Evolutionary conservation across 257 asterid genomes (phyloP).

Genomic region (Jasminum sambac): DNA sequence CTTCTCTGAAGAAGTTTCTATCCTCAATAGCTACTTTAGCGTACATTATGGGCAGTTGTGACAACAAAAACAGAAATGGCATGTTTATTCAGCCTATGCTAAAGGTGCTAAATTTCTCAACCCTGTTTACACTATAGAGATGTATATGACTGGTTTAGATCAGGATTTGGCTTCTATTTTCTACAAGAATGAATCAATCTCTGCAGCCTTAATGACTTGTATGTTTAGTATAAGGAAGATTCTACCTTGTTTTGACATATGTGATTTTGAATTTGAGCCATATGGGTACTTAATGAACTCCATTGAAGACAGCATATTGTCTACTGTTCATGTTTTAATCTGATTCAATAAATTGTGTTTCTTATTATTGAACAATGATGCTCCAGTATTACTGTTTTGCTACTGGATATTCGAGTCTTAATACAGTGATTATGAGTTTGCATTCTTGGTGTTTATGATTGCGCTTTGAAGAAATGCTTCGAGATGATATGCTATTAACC

Average conservation of each 20-base stretch:
- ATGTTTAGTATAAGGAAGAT: conserved; percentile 36
- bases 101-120: conserved; percentile 10
- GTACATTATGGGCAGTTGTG: conserved; percentile 29
- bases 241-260: conserved; percentile 35
- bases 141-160: conserved; percentile 45
- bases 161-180: conserved; percentile 35
- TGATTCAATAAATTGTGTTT: neutral
- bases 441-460: too few species aligned
- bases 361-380: neutral
- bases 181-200: conserved; percentile 33
- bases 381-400: neutral
- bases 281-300: conserved; percentile 51
- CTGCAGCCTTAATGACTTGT: conserved; percentile 34
- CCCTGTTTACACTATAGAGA: conserved; percentile 38
- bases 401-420: too few species aligned
- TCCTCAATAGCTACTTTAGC: conserved; percentile 40
- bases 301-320: conserved; percentile 33
- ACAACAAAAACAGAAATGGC: conserved; percentile 35
- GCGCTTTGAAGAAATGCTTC: too few species aligned
- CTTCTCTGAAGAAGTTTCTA: conserved; percentile 38
- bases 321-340: conserved; percentile 34
- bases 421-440: too few species aligned
- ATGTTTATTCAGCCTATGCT: conserved; percentile 37
- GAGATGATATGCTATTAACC: too few species aligned
- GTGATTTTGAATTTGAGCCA: conserved; percentile 43